phyloP scores from a whole-genome alignment of 2,329 filamentous ascomycete genomes.

The Epichloe baconii region DNA sequence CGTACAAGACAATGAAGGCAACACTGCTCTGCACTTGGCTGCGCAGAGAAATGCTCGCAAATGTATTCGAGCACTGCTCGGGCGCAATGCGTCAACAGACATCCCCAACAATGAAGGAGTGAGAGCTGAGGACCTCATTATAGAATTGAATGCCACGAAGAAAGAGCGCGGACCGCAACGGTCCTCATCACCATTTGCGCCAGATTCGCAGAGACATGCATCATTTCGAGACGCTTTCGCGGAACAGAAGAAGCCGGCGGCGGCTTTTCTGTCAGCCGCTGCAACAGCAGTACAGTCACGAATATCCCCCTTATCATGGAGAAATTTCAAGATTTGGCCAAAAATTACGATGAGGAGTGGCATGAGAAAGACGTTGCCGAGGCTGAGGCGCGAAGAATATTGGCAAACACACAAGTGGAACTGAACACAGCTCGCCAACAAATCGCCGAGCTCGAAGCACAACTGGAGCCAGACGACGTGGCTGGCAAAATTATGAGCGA shows the following conservation, averaged over 20 bases:
- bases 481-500: conserved; percentile 38
- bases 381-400: conserved; percentile 51
- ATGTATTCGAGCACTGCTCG: conserved; percentile 67
- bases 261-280: conserved; percentile 45
- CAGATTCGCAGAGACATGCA: conserved; percentile 44
- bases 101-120: conserved; percentile 72
- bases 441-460: conserved; percentile 41
- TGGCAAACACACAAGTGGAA: conserved; percentile 56
- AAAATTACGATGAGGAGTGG: conserved; percentile 62
- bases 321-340: conserved; percentile 57
- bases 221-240: conserved; percentile 37
- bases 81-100: conserved; percentile 70
- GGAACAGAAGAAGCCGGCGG: conserved; percentile 28
- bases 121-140: conserved; percentile 74
- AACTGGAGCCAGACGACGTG: conserved; percentile 41
- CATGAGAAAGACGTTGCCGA: conserved; percentile 60
- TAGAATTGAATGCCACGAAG: conserved; percentile 55
- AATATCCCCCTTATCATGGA: conserved; percentile 58
- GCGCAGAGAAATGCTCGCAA: conserved; percentile 81
- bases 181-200: conserved; percentile 62
- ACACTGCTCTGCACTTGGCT: conserved; percentile 66
- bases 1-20: conserved; percentile 70
- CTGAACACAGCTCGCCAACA: conserved; percentile 47
- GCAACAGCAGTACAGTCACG: conserved; percentile 57
- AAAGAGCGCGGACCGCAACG: conserved; percentile 56